Evolutionary conservation across 2,329 filamentous ascomycete genomes (phyloP).

Genomic region (Seiridium unicorne): DNA sequence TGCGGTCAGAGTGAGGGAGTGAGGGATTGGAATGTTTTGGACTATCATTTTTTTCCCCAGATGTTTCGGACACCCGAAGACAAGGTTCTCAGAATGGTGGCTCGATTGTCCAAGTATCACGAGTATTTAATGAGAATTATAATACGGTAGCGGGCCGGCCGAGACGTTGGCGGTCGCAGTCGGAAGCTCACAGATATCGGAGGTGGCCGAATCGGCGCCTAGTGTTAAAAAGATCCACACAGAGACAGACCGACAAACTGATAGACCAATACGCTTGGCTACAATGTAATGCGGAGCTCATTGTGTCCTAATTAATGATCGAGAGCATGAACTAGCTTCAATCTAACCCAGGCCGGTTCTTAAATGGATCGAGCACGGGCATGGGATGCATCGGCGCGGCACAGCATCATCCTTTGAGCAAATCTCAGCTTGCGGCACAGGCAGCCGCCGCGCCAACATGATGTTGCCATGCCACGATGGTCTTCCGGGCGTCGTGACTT

Average conservation of each 20-base stretch:
- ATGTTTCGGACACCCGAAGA: neutral
- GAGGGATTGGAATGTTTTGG: constrained; percentile 18
- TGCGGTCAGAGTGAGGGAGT: constrained; percentile 48
- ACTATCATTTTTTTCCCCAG: constrained; percentile 21
- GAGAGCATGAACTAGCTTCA: too few species aligned
- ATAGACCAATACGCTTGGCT: too few species aligned
- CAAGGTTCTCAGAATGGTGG: neutral
- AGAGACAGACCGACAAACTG: too few species aligned
- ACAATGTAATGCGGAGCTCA: too few species aligned
- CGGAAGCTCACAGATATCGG: too few species aligned
- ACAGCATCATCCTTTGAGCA: neutral
- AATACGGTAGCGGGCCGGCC: too few species aligned
- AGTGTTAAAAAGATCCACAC: too few species aligned
- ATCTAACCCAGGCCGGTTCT: too few species aligned
- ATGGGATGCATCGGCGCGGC: neutral
- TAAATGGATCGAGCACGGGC: neutral
- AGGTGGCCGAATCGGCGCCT: too few species aligned
- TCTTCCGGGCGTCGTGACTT: neutral
- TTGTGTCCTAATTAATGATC: too few species aligned
- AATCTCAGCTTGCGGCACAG: neutral
- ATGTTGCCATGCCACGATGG: neutral
- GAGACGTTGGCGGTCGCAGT: too few species aligned
- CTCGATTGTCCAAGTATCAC: too few species aligned
- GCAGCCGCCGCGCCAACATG: neutral
- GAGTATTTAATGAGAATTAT: neutral